Evolutionary conservation across 176 grass and related monocot genomes (phyloP), one percentile per base, ranked within the genome.

Genomic region (Zoysia pacifica): DNA sequence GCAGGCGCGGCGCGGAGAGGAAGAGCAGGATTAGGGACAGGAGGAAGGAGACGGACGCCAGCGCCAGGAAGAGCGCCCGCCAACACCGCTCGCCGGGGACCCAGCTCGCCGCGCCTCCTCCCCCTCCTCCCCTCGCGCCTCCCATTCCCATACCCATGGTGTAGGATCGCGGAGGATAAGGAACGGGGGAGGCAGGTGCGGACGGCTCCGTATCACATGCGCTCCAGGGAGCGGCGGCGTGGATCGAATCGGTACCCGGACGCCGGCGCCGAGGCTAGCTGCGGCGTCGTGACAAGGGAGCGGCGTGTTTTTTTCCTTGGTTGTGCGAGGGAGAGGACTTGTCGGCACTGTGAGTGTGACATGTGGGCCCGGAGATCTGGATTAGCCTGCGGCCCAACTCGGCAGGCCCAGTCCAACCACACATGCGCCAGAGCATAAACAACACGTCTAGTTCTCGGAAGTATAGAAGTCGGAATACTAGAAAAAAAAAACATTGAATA

Each of bases 11-110:
- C 2, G 82, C 67, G 58, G 88, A 70, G 70, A 89, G 81, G 52
- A 89, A 82, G 28, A 97, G 71, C 58, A 90, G 89, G 76, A 94
- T 78, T 48, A 97, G 72, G 0, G 87, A 77, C 53, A 93, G 48
- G 53, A 93, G 72, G 85, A 89, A 89, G 50, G 82, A 87, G 3
- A 83, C 43, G 65, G 73, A 81, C 37, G 85, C 80, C 63, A 86
- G 78, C 43, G 54, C 73, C 36, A 90, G 67, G 66, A 86, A 83
- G 81, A 81, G 66, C 19, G 65, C 36, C 78, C 87, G 74, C 75
- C 81, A 41, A 81, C 81, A 84, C 65, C 87, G 38, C 76, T 89
- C 77, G 71, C 87, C 87, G 40, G 16, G 56, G 18, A 72, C 15
- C 55, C 47, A 44, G 64, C 53, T 69, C 39, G 60, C 62, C 41